phyloP scores from a whole-genome alignment of 768 basidiomycete genomes.

The Russula dissimulans region DNA sequence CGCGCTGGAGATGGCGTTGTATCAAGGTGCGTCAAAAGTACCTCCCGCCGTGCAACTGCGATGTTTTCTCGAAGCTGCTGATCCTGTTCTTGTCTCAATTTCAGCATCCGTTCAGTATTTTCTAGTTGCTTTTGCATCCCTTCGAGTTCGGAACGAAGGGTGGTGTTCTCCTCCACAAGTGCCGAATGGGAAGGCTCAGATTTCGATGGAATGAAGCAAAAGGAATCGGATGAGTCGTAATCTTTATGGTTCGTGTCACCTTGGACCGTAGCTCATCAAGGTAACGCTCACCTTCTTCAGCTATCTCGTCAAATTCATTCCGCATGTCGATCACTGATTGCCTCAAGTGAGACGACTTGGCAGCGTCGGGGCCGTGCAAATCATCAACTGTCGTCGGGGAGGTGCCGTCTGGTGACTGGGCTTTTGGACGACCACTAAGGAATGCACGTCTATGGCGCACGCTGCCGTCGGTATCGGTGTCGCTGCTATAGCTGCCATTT shows the following conservation, averaged over 20 bases:
- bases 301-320: conserved; percentile 54
- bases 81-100: conserved; percentile 70
- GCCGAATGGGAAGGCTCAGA: conserved; percentile 39
- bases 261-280: neutral
- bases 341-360: conserved; percentile 11
- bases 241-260: conserved; percentile 1
- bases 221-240: conserved; percentile 71
- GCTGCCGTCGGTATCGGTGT: conserved; percentile 55
- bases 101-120: conserved; percentile 52
- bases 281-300: conserved; percentile 47
- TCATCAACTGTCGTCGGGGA: conserved; percentile 20
- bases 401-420: conserved; percentile 25
- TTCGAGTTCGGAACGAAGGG: conserved; percentile 53
- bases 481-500: conserved; percentile 51
- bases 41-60: conserved; percentile 61
- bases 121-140: conserved; percentile 48
- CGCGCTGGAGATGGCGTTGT: neutral
- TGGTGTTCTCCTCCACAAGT: conserved; percentile 58
- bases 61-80: conserved; percentile 73
- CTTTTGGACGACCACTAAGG: conserved; percentile 23
- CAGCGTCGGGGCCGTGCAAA: conserved; percentile 9
- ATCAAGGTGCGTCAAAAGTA: conserved; percentile 21
- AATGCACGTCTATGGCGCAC: conserved; percentile 45
- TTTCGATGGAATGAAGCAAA: conserved; percentile 62
- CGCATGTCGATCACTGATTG: conserved; percentile 20